Base-by-base conservation (phyloP, 345 rosid species). In the Dimocarpus longan region DNA sequence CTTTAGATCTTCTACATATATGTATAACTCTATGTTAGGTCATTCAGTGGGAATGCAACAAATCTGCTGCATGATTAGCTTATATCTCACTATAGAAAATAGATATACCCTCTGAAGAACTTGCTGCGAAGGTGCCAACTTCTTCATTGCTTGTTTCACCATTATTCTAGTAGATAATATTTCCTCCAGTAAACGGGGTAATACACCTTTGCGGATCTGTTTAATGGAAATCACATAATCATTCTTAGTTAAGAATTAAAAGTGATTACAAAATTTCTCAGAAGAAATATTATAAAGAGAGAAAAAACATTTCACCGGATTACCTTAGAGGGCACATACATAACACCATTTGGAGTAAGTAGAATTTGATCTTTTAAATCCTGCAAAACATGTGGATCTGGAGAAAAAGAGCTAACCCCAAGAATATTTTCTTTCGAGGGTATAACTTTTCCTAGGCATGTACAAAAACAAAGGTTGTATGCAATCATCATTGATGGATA, bases 401-500 rank as follows among this genome's bases (percentile, higher is more conserved):
- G 90, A 59, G 90, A 85, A 86, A 84, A 93, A 74, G 93, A 84
- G 78, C 91, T 73, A 82, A 95, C 97, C 79, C 99, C 98, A 57
- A 95, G 91, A 43, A 82, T 88, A 80, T 91, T 89, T 83, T 66
- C 89, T 88, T 88, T 90, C 64, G 91, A 83, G 86, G 89, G 89
- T 63, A 83, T 81, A 80, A 90, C 86, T 87, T 90, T 93, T 66
- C 99, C 99, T 12, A 95, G 97, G 85, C 97, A 93, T 11, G 99
- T 95, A 74, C 90, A 88, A 85, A 88, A 95, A 88, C 99, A 95
- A 82, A 95, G 95, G 81, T 95, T 95, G 84, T 95, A 95, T 74
- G 95, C 98, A 74, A 95, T 95, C 80, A 95, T 89, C 97, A 95
- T 92, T 60, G 99, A 95, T 74, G 99, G 99, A 87, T 95, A 93